These are phyloP conservation scores for Ruellia speciosa DNA, from an alignment of 305 asterid species.

Conservation along the genomic window DNA sequence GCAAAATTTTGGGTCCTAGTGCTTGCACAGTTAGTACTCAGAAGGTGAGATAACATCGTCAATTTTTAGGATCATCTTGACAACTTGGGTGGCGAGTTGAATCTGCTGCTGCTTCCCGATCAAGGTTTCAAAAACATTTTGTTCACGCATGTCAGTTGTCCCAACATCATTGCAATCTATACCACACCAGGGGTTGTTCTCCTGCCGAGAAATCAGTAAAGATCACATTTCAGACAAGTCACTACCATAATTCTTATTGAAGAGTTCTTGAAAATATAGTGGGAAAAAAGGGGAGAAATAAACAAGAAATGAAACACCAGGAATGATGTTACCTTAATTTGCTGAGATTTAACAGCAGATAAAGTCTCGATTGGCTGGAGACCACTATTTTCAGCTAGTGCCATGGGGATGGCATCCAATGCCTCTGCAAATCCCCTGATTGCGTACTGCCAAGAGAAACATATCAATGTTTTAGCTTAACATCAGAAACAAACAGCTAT, in stretches of 20 bases:
- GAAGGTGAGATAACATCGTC: slow-evolving; percentile 67
- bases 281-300: too few relatives aligned
- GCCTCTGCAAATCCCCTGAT: slow-evolving; percentile 77
- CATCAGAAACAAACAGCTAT: neutral
- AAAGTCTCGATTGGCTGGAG: slow-evolving; percentile 67
- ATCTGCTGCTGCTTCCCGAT: slow-evolving; percentile 72
- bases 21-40: slow-evolving; percentile 29
- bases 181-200: slow-evolving; percentile 51
- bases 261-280: neutral
- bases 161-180: slow-evolving; percentile 68
- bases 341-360: slow-evolving; percentile 62
- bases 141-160: slow-evolving; percentile 63
- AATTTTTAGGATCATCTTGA: slow-evolving; percentile 70
- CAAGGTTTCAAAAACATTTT: slow-evolving; percentile 56
- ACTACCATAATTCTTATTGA: neutral
- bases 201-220: slow-evolving; percentile 30
- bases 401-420: slow-evolving; percentile 68
- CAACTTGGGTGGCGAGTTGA: slow-evolving; percentile 65
- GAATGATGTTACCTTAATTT: slow-evolving; percentile 45
- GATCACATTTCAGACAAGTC: neutral
- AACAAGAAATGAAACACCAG: neutral
- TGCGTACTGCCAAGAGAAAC: slow-evolving; percentile 47
- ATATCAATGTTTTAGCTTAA: slow-evolving; percentile 2
- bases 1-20: neutral
- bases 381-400: slow-evolving; percentile 76